phyloP scores from a whole-genome alignment of 257 asterid genomes.

The Primulina huaijiensis region DNA sequence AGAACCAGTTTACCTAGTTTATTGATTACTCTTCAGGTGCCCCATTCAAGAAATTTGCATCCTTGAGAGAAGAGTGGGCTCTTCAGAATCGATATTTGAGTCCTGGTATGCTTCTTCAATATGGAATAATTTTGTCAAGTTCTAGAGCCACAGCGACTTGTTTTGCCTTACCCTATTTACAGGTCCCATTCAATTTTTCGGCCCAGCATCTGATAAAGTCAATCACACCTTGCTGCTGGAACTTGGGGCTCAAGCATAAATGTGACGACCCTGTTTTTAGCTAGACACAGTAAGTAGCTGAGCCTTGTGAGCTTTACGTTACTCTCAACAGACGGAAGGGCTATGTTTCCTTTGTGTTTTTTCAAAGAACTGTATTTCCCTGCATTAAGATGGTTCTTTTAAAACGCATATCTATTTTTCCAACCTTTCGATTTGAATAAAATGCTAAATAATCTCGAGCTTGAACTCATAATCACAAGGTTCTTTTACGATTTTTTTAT shows the following conservation, averaged over 20 bases:
- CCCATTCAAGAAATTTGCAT: constrained; percentile 83
- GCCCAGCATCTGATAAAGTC: constrained; percentile 59
- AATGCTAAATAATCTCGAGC: not conserved
- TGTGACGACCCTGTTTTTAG: constrained; percentile 2
- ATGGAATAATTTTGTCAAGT: not conserved
- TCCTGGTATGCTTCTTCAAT: constrained; percentile 59
- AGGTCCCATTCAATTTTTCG: constrained; percentile 94
- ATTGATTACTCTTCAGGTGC: constrained; percentile 54
- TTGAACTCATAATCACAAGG: not conserved
- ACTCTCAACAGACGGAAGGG: not conserved
- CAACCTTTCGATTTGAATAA: not conserved
- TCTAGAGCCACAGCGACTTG: not conserved
- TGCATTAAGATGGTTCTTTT: not conserved
- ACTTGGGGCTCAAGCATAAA: constrained; percentile 52
- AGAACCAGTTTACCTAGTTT: constrained; percentile 3
- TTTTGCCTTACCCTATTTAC: constrained; percentile 13
- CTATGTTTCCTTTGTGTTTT: not conserved
- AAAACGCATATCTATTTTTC: not conserved
- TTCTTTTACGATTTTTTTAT: not conserved
- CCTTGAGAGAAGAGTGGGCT: constrained; percentile 86
- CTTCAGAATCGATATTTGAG: constrained; percentile 71
- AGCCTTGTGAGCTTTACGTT: not conserved
- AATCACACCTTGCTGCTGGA: constrained; percentile 88
- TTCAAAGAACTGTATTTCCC: not conserved
- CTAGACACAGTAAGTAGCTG: not conserved